Conservation (phyloP, 2,329 filamentous ascomycete genomes). For the Aspergillus niger region DNA sequence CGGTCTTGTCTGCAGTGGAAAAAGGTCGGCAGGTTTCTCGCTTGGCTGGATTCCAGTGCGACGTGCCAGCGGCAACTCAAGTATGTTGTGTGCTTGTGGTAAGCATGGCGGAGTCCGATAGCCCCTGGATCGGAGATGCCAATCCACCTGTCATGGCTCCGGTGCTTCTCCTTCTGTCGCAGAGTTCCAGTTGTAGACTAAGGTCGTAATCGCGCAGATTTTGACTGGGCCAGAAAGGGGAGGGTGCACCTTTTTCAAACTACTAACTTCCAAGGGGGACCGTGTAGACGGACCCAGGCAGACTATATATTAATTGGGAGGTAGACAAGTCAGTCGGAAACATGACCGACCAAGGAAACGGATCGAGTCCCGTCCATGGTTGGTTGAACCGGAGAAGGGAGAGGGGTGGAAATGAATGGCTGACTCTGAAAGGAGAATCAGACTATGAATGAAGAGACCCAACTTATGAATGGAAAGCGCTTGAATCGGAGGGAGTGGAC, state of each 20-base stretch:
- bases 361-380: background rate
- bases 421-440: background rate
- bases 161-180: background rate
- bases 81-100: background rate
- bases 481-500: background rate
- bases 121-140: slow-evolving; percentile 4
- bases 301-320: background rate
- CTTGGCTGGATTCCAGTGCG: background rate
- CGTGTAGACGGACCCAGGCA: background rate
- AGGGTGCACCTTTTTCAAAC: background rate
- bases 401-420: background rate
- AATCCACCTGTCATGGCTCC: background rate
- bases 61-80: background rate
- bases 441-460: too few relatives aligned
- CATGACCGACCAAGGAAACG: background rate
- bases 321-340: too few relatives aligned
- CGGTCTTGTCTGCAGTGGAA: background rate
- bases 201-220: background rate
- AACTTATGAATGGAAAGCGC: background rate
- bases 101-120: background rate
- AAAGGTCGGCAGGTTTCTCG: background rate
- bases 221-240: background rate
- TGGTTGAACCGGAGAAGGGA: background rate
- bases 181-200: background rate
- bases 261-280: background rate